phyloP scores from a whole-genome alignment of 352 stramenopile genomes.

The Elongisporangium senticosum region DNA sequence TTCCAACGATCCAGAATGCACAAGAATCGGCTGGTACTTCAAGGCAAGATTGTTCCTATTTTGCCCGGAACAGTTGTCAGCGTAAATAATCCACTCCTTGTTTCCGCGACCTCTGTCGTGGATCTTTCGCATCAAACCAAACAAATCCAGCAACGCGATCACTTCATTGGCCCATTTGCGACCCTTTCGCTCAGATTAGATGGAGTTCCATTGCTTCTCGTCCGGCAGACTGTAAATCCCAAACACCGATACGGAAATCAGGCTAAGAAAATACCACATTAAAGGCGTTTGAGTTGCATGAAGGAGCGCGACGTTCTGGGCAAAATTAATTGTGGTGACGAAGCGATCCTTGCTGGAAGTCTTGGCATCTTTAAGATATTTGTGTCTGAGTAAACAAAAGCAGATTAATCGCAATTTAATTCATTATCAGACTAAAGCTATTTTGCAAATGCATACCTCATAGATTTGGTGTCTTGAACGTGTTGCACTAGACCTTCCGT shows the following conservation, averaged over 20 bases:
- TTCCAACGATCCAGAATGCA: constrained; percentile 3
- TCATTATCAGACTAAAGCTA: background rate
- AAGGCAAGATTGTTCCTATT: constrained; percentile 14
- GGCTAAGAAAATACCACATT: constrained; percentile 11
- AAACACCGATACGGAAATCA: constrained; percentile 9
- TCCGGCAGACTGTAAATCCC: constrained; percentile 5
- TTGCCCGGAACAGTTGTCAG: constrained; percentile 12
- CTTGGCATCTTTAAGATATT: background rate
- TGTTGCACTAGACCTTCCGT: constrained; percentile 6
- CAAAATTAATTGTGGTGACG: constrained; percentile 10
- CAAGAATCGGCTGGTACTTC: constrained; percentile 6
- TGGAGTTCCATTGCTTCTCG: constrained; percentile 5
- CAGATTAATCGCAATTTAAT: background rate
- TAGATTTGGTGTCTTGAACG: constrained; percentile 2
- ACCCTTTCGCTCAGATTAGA: constrained; percentile 9
- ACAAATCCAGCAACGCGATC: constrained; percentile 10
- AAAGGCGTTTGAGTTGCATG: constrained; percentile 3
- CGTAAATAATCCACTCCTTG: constrained; percentile 8
- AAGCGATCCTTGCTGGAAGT: constrained; percentile 1
- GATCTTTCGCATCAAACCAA: constrained; percentile 3
- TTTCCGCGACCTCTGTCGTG: background rate
- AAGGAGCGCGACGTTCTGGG: constrained; percentile 7
- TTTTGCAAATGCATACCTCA: constrained; percentile 4
- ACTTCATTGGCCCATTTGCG: constrained; percentile 11
- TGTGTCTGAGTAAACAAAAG: background rate